Evolutionary conservation across 2,329 filamentous ascomycete species (phyloP), one percentile per base, ranked within the genome.

Genomic region (Pyrenochaeta sp.): DNA sequence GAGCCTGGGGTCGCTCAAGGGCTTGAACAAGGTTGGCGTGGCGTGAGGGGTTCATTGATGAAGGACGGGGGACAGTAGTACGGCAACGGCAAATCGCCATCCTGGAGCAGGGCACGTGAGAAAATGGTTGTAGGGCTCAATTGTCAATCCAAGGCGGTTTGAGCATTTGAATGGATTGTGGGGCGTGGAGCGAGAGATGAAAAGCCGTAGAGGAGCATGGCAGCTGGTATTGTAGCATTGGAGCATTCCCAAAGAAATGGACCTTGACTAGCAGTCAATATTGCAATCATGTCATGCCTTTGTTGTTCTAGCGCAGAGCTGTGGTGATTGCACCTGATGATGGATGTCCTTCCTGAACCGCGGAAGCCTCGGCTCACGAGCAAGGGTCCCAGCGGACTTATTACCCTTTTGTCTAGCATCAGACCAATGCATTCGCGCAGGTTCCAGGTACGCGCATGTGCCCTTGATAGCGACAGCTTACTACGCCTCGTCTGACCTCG

Each of bases 1-100:
- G 66, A 97, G 94, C 79, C 81, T 99, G 61, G 95, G 95, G 29
- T 96, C 92, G 44, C 82, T 99, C 70, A 99, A 98, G 81, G 95
- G 95, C 1, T 81, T 99, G 58, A 97, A 93, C 62, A 77, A 76
- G 63, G 73, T 73, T 49, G 68, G 71, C 7, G 62, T 66, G 29
- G 66, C 68, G 48, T 71, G 46, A 66, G 47, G 23, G 20, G 29
- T 11, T 4, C 45, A 21, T 45, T 50, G 43, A 47, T 33, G 9
- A 35, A 36, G 37, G 44, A 47, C 32, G 32, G 18, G 55, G 39
- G 48, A 50, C 45, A 53, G 46, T 43, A 20, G 12, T 3, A 18
- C 36, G 18, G 11, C 4, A 21, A 18, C 35, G 35, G 35, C 36
- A 23, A 20, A 52, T 39, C 27, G 21, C 30, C n/a, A 48, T 33